Conservation (phyloP, 2,329 filamentous ascomycete species). For the Claviceps digitariae region DNA sequence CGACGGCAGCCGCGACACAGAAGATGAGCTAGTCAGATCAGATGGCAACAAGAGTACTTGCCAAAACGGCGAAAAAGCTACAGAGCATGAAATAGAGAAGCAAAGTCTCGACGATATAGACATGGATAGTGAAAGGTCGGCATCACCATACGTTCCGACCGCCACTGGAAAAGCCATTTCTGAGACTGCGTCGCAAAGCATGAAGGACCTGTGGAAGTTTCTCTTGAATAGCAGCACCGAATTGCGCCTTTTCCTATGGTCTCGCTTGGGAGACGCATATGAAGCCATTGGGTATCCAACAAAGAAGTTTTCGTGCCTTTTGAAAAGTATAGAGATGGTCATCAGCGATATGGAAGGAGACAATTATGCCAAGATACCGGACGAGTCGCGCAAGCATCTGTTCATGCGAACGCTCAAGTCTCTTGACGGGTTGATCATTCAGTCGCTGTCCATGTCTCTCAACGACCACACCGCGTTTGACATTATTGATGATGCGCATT, state of each 20-base stretch:
- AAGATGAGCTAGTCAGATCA: not conserved
- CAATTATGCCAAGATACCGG: conserved; percentile 44
- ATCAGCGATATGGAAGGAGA: conserved; percentile 49
- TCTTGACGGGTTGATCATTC: conserved; percentile 62
- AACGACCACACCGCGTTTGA: conserved; percentile 62
- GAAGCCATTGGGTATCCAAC: conserved; percentile 70
- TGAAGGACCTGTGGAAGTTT: conserved; percentile 75
- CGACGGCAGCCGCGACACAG: conserved; percentile 7
- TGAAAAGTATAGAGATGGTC: conserved; percentile 77
- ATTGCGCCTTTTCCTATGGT: conserved; percentile 78
- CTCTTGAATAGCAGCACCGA: conserved; percentile 70
- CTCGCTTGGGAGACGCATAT: conserved; percentile 81
- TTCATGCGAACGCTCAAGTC: conserved; percentile 67
- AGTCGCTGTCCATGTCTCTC: conserved; percentile 54
- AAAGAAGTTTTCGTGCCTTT: conserved; percentile 76
- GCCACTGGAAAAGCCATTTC: conserved; percentile 26
- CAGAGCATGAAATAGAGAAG: not conserved
- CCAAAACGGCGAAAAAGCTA: not conserved
- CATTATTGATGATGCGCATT: conserved; percentile 67
- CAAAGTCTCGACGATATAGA: not conserved
- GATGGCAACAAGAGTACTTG: not conserved
- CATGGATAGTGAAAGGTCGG: conserved; percentile 1
- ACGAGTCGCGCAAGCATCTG: conserved; percentile 52
- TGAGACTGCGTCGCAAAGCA: conserved; percentile 39
- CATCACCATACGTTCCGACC: not conserved